phyloP scores from a whole-genome alignment of 306 rosid genomes.

The Rubus idaeus region DNA sequence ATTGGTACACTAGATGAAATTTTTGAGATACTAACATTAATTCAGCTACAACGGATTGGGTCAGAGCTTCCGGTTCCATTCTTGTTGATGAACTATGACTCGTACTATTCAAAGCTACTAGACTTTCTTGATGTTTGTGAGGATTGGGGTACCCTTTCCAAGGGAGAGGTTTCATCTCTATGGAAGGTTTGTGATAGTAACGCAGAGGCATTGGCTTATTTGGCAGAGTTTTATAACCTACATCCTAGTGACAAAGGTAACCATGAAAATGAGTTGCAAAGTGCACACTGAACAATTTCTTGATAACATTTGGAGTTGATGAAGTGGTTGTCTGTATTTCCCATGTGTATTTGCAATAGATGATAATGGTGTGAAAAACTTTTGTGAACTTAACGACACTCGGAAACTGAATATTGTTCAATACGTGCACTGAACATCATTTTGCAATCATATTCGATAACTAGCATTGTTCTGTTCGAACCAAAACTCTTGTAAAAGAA shows the following conservation, averaged over 20 bases:
- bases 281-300: conserved; percentile 18
- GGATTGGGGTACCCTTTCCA: conserved; percentile 69
- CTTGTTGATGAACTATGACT: conserved; percentile 83
- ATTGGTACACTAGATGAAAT: conserved; percentile 88
- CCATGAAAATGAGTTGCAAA: conserved; percentile 30
- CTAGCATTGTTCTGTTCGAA: not conserved
- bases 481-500: too few species aligned
- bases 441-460: not conserved
- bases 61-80: conserved; percentile 73
- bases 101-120: conserved; percentile 71
- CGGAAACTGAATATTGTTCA: not conserved
- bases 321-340: not conserved
- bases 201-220: conserved; percentile 70
- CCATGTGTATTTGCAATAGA: not conserved
- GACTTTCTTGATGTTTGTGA: conserved; percentile 66
- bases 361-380: not conserved
- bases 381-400: not conserved
- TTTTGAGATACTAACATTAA: conserved; percentile 72
- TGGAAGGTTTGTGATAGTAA: conserved; percentile 82
- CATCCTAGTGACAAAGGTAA: conserved; percentile 27
- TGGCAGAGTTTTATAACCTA: conserved; percentile 62
- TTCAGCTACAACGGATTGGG: conserved; percentile 85
- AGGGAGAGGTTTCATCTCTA: conserved; percentile 75
- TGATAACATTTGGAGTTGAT: conserved; percentile 16
- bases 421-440: not conserved